Base-by-base conservation (phyloP, 2,329 filamentous ascomycete species). In the Periconia digitata region DNA sequence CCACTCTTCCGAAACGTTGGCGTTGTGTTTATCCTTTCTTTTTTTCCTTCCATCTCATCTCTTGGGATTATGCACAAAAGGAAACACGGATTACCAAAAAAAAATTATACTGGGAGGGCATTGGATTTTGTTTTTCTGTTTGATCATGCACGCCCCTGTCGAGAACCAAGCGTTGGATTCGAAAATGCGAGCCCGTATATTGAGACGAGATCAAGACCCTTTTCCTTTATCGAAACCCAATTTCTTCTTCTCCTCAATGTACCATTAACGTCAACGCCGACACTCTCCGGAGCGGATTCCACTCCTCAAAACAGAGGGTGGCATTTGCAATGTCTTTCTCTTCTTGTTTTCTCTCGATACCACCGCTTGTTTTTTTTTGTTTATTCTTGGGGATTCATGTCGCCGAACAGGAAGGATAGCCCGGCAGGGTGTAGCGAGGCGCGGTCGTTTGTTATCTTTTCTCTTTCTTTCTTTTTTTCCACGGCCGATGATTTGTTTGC, bases 91-190 rank as follows among this genome's bases (percentile, higher is more conserved):
- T n/a, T n/a, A n/a, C n/a, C n/a, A 10, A 5, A 32, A 32, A 32
- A 32, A 32, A 32, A 32, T 32, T 15, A 32, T 32, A 32, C 27
- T 32, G 27, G 27, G 27, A 4, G 27, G 27, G 27, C 12, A 32
- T 13, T 10, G 27, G 27, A 32, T 10, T 32, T 15, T 15, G 12
- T 32, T 27, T 27, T 27, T 27, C n/a, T 32, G 27, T 32, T 32
- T 32, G 27, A 13, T 24, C 20, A 15, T 8, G 8, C n/a, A 17
- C 24, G 12, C 37, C n/a, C 18, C 38, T 36, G 15, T 46, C 44
- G 44, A 46, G 13, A 32, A 16, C 44, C 44, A 46, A 46, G 44
- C 27, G 44, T 46, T 46, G 44, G 44, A 46, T 37, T 32, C 38
- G 43, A 29, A 46, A 12, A 22, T 8, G 27, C 34, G 37, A n/a